Evolutionary conservation across 23 red algal genomes (phyloP), one percentile per base, ranked within the genome.

Genomic region (Gracilariopsis chorda): DNA sequence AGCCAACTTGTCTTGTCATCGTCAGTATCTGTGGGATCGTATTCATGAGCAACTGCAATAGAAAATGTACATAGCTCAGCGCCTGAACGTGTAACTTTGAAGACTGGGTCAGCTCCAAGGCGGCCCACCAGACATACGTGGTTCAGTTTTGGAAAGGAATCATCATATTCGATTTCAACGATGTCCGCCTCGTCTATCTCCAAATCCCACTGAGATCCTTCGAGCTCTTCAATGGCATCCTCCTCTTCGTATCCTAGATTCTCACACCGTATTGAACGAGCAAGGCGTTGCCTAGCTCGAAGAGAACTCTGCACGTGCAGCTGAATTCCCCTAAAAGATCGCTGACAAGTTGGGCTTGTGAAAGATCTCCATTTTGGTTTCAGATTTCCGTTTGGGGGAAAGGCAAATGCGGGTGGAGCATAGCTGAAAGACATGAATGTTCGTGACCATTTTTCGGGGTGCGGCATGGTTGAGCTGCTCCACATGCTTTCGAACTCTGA

Each of bases 1-100:
- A 88, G 75, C 83, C 83, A 88, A 47, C 83, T 88, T 17, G 83
- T 88, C 45, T 36, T 72, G 14, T 84, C 80, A 17, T 84, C 52
- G 59, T 84, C 80, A 28, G 39, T 27, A 33, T 88, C 83, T 44
- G 27, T 67, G 25, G 65, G 65, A 46, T 88, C 83, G 24, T 88
- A 88, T 34, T 88, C 83, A 59, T 72, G 48, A 9, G 41, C 23
- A 1, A 88, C 83, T 20, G 83, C 83, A 27, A 88, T 48, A 19
- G 62, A 73, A 62, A 88, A 88, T n/a, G 17, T 72, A 27, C 64
- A 77, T 23, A 88, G 46, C 83, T 88, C 28, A 12, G 40, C 12
- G 48, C 68, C 83, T 4, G 41, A 30, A 33, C 60, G 34, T 7
- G 68, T 59, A 16, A 41, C 33, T 16, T 62, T 52, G 52, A 88